A percentile compares a stretch with the other conserved stretches of the same genome.
These are phyloP conservation scores for Suillus luteus DNA, from an alignment of 768 basidiomycete species.

Conservation along the genomic window DNA sequence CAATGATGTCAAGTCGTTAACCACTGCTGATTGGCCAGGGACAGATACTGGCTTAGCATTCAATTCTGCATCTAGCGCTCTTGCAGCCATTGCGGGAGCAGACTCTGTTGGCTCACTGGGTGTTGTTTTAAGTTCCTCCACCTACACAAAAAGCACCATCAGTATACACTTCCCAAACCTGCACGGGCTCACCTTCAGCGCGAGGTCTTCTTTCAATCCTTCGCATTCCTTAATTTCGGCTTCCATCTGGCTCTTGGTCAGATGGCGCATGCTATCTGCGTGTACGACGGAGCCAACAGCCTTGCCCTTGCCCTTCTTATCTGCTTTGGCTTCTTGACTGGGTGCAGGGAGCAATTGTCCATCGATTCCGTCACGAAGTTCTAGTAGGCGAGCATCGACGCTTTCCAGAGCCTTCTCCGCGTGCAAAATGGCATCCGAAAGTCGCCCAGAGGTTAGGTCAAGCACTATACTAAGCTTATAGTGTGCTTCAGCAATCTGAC, in stretches of 20 bases:
- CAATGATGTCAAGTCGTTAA: constrained; percentile 84
- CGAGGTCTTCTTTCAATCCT: constrained; percentile 77
- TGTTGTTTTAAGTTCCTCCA: constrained; percentile 86
- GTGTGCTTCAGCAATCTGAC: constrained; percentile 91
- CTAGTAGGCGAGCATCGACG: constrained; percentile 67
- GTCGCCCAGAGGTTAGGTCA: constrained; percentile 84
- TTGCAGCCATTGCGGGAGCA: constrained; percentile 72
- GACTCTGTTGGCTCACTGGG: constrained; percentile 63
- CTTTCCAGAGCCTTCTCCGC: constrained; percentile 80
- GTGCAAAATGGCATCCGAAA: constrained; percentile 79
- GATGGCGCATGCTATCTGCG: constrained; percentile 55
- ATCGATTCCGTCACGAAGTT: constrained; percentile 51
- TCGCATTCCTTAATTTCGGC: constrained; percentile 78
- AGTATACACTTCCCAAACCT: neutral
- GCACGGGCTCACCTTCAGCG: constrained; percentile 62
- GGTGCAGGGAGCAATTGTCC: constrained; percentile 39
- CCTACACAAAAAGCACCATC: constrained; percentile 44
- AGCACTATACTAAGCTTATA: constrained; percentile 94
- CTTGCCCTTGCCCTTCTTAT: constrained; percentile 74
- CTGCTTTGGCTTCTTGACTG: constrained; percentile 33
- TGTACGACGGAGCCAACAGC: constrained; percentile 43
- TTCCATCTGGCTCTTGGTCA: constrained; percentile 75
- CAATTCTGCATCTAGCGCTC: constrained; percentile 71
- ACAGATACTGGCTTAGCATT: constrained; percentile 44
- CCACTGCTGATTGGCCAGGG: constrained; percentile 40